Evolutionary conservation across 129 eudicot genomes (phyloP).

Genomic region (carrot (Daucus carota)): DH1_v3.0 NC_030382.2:57588001-57588500

Average conservation of each 20-base stretch:
- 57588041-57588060: constrained; percentile 56
- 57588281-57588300: not conserved
- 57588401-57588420: not conserved
- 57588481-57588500: not conserved
- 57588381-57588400: constrained; percentile 54
- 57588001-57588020: constrained; percentile 84
- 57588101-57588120: constrained; percentile 91
- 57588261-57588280: constrained; percentile 31
- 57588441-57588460: too few species aligned
- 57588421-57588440: not conserved
- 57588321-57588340: too few species aligned
- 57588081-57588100: constrained; percentile 96
- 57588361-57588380: constrained; percentile 73
- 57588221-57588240: constrained; percentile 75
- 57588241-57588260: constrained; percentile 61
- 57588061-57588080: constrained; percentile 76
- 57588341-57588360: constrained; percentile 70
- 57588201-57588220: constrained; percentile 68
- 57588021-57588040: constrained; percentile 85
- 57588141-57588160: constrained; percentile 53
- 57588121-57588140: constrained; percentile 93
- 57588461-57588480: too few species aligned
- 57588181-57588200: constrained; percentile 37
- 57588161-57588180: constrained; percentile 51
- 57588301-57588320: not conserved